A percentile compares a stretch with the other conserved stretches of the same genome.
These are phyloP conservation scores for Xylaria sp. DNA, from an alignment of 495 filamentous ascomycete species.

Conservation along the genomic window DNA sequence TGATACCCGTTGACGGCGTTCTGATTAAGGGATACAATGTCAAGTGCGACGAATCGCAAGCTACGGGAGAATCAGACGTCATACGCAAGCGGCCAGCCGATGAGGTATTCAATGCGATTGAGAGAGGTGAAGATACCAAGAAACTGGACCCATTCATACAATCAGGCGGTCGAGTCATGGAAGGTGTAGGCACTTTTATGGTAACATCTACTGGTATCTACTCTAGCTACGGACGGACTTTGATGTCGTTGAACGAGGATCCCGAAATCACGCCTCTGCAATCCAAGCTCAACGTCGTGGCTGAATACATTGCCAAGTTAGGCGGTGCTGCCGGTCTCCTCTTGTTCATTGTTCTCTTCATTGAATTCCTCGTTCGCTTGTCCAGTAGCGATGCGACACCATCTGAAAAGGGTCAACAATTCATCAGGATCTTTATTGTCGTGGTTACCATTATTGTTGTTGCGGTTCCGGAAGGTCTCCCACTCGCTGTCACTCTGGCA, in stretches of 20 bases:
- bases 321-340: constrained; percentile 84
- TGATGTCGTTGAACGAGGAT: constrained; percentile 92
- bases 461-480: constrained; percentile 91
- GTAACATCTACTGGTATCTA: constrained; percentile 89
- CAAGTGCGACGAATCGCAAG: constrained; percentile 83
- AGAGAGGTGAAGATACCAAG: constrained; percentile 72
- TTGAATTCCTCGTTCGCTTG: constrained; percentile 80
- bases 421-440: constrained; percentile 92
- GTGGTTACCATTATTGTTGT: constrained; percentile 96
- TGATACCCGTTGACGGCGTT: constrained; percentile 79
- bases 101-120: constrained; percentile 81
- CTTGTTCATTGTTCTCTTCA: constrained; percentile 90
- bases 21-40: constrained; percentile 74
- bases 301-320: constrained; percentile 93
- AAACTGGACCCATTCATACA: constrained; percentile 96
- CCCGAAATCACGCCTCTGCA: constrained; percentile 94
- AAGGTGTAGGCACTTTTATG: constrained; percentile 86
- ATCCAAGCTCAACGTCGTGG: constrained; percentile 87
- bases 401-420: constrained; percentile 81
- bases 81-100: constrained; percentile 75
- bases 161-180: constrained; percentile 89
- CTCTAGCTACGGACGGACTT: constrained; percentile 87
- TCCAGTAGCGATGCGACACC: constrained; percentile 62
- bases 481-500: constrained; percentile 90
- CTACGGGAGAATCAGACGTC: constrained; percentile 85